Conservation (phyloP, 2,329 filamentous ascomycete species). For the Alternaria dauci region DNA sequence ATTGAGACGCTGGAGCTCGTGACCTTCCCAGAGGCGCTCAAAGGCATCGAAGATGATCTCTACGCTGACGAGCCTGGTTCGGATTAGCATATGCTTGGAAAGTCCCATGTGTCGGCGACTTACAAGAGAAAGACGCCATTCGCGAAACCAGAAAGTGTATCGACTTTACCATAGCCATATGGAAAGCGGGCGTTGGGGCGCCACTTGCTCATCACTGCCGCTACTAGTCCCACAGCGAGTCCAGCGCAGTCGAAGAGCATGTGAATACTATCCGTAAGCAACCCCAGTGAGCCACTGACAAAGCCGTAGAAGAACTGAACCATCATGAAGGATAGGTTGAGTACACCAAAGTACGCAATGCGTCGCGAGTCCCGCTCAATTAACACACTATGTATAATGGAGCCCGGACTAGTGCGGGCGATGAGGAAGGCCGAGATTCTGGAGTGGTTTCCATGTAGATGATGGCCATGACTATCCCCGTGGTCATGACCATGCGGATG, state of each 20-base stretch:
- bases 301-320: conserved; percentile 95
- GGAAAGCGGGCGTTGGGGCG: conserved; percentile 87
- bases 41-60: conserved; percentile 96
- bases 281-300: conserved; percentile 87
- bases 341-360: conserved; percentile 95
- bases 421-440: conserved; percentile 76
- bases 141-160: conserved; percentile 93
- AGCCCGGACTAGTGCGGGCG: conserved; percentile 72
- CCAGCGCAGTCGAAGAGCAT: conserved; percentile 99
- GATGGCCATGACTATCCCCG: conserved; percentile 41
- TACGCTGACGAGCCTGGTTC: conserved; percentile 79
- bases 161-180: conserved; percentile 96
- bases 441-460: conserved; percentile 64
- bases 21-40: conserved; percentile 84
- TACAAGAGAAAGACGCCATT: conserved; percentile 95
- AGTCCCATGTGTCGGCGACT: conserved; percentile 38
- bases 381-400: conserved; percentile 84
- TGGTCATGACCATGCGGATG: conserved; percentile 34
- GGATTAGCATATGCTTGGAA: conserved; percentile 18
- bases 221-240: conserved; percentile 86
- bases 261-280: conserved; percentile 97
- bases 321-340: conserved; percentile 95
- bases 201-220: conserved; percentile 96
- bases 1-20: conserved; percentile 80
- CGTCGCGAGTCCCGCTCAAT: conserved; percentile 90